Evolutionary conservation across 352 stramenopile genomes (phyloP).

Genomic region (Lagenidium sp.): DNA sequence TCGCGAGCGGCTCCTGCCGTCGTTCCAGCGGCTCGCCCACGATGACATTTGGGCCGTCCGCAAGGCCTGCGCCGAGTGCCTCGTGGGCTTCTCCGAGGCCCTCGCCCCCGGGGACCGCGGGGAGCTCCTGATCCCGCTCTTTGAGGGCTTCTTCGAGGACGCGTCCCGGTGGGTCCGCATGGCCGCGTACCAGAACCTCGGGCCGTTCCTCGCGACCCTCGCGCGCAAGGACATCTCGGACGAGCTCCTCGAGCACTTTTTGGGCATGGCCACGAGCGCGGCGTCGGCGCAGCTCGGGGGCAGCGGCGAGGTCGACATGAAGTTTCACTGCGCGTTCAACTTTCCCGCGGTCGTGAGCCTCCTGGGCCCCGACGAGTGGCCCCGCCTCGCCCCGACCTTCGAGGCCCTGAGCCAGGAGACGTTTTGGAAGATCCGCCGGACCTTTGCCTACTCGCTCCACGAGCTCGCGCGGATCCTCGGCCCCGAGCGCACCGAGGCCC

Average conservation of each 20-base stretch:
- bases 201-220: constrained; percentile 71
- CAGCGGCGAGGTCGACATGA: constrained; percentile 81
- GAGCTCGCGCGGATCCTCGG: constrained; percentile 80
- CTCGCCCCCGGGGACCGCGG: constrained; percentile 66
- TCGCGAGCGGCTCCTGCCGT: constrained; percentile 81
- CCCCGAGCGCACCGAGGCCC: constrained; percentile 62
- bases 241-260: constrained; percentile 74
- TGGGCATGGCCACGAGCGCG: constrained; percentile 69
- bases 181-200: constrained; percentile 90
- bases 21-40: constrained; percentile 85
- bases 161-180: constrained; percentile 91
- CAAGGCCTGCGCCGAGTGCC: constrained; percentile 88
- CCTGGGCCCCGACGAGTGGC: constrained; percentile 58
- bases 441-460: constrained; percentile 90
- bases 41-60: constrained; percentile 94
- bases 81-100: constrained; percentile 84
- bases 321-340: constrained; percentile 89
- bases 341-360: constrained; percentile 87
- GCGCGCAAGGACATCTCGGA: constrained; percentile 76
- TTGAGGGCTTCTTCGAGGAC: constrained; percentile 85
- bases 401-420: constrained; percentile 65
- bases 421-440: constrained; percentile 88
- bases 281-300: constrained; percentile 45
- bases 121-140: constrained; percentile 81
- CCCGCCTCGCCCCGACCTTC: constrained; percentile 74